Evolutionary conservation across 345 rosid genomes (phyloP).

Genomic region (Eucalyptus globulus): DNA sequence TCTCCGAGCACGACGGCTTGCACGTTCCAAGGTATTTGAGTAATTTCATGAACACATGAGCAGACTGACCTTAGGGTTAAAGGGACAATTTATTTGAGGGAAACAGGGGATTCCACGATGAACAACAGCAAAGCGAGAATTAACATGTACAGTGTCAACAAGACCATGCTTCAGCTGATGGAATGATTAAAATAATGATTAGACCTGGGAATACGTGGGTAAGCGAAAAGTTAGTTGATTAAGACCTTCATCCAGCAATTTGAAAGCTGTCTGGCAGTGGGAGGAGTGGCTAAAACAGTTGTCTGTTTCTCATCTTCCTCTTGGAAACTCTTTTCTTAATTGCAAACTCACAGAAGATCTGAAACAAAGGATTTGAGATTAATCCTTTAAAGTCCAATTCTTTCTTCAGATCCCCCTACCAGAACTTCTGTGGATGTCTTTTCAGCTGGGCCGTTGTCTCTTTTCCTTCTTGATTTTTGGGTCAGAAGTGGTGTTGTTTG

Average conservation of each 20-base stretch:
- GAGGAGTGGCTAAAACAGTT: background rate
- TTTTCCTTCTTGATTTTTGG: background rate
- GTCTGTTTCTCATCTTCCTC: background rate
- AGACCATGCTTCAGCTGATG: background rate
- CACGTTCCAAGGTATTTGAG: slow-evolving; percentile 66
- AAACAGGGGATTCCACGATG: background rate
- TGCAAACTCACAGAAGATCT: background rate
- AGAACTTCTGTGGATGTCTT: background rate
- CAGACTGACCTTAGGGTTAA: background rate
- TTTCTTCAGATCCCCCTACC: background rate
- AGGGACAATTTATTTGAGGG: background rate
- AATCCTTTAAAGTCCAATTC: background rate
- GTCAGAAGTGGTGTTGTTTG: background rate
- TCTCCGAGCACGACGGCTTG: slow-evolving; percentile 78
- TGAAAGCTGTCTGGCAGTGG: background rate
- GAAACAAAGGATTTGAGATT: background rate
- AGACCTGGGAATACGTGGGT: background rate
- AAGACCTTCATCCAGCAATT: background rate
- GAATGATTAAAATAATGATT: background rate
- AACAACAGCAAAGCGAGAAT: background rate
- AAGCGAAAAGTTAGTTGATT: background rate
- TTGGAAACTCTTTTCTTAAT: background rate
- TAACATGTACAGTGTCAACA: background rate
- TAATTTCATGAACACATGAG: background rate
- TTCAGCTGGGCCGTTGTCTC: background rate